A percentile compares a stretch with the other conserved stretches of the same genome.
Conservation (phyloP, 192 early-diverging fungal species). For the Coemansia pectinata region DNA sequence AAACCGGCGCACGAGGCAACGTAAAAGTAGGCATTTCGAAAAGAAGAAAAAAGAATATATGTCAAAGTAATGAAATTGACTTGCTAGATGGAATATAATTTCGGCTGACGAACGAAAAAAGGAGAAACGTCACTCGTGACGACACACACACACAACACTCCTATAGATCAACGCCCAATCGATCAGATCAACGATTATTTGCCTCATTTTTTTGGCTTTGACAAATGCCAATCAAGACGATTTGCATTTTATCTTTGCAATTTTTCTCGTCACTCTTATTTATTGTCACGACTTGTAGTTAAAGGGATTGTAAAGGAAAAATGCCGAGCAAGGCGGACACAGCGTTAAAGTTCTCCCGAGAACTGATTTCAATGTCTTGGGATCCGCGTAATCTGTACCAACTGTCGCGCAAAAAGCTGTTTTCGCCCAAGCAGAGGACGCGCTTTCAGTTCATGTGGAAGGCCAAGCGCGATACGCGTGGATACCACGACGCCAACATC, state of each 20-base stretch:
- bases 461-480: constrained; percentile 88
- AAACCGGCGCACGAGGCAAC: not conserved
- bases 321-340: constrained; percentile 49
- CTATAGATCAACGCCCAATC: not conserved
- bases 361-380: constrained; percentile 94
- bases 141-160: not conserved
- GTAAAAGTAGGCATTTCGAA: constrained; percentile 1
- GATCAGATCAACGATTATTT: not conserved
- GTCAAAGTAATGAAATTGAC: not conserved
- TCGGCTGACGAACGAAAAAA: not conserved
- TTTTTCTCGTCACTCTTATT: not conserved
- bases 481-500: constrained; percentile 92
- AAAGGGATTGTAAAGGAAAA: not conserved
- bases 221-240: not conserved
- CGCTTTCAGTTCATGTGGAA: constrained; percentile 95
- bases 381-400: constrained; percentile 90
- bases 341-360: constrained; percentile 53
- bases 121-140: not conserved
- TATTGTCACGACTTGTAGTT: not conserved
- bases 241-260: not conserved
- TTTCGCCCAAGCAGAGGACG: constrained; percentile 57
- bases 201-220: not conserved
- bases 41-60: not conserved
- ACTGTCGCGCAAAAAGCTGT: constrained; percentile 60
- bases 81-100: not conserved